Percentiles rank a stretch among this genome's conserved stretches.
Evolutionary conservation across 441 rosid genomes (phyloP).

Genomic region (Jatropha podagrica): DNA sequence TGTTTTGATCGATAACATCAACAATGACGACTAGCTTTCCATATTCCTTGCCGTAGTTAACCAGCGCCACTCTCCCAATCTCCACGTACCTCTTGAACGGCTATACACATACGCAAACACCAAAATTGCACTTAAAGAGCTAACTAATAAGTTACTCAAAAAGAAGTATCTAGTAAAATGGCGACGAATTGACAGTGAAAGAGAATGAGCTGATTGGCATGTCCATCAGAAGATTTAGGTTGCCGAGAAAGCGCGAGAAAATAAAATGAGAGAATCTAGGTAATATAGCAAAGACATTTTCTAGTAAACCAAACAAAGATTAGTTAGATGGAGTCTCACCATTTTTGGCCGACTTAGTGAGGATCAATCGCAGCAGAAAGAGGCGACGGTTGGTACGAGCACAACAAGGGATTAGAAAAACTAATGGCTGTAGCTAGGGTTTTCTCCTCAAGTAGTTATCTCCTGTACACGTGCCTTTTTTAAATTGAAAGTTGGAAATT

Average conservation of each 20-base stretch:
- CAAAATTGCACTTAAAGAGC: neutral
- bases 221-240: neutral
- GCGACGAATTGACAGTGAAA: neutral
- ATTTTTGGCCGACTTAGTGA: constrained; percentile 3
- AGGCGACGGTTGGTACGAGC: neutral
- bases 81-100: constrained; percentile 92
- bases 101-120: constrained; percentile 30
- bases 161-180: neutral
- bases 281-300: neutral
- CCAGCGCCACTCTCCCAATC: constrained; percentile 91
- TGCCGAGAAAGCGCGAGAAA: neutral
- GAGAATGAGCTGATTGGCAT: neutral
- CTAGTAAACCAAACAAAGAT: neutral
- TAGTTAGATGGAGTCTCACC: constrained; percentile 3
- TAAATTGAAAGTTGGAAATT: neutral
- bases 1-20: constrained; percentile 88
- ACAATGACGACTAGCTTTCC: constrained; percentile 96
- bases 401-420: neutral
- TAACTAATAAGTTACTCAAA: too few species aligned
- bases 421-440: neutral
- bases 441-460: neutral
- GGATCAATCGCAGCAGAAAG: neutral
- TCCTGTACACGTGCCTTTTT: neutral
- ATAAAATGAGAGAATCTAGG: neutral
- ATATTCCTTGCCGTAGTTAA: constrained; percentile 83